Percentiles rank a stretch among this genome's conserved stretches.
phyloP scores from a whole-genome alignment of 352 stramenopile genomes.

The Peronosclerospora sorghi region DNA sequence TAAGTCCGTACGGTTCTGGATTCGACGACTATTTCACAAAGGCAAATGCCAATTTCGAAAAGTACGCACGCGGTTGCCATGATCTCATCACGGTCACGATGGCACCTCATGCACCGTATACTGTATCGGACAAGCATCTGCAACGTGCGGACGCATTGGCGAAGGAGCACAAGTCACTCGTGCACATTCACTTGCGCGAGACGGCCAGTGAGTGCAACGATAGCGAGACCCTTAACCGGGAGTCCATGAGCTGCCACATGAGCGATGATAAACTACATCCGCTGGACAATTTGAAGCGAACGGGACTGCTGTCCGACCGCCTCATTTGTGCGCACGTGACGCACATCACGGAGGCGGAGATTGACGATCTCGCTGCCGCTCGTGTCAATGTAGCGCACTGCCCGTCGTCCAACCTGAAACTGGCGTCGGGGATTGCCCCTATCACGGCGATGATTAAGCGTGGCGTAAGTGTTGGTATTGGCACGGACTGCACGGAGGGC shows the following conservation, averaged over 20 bases:
- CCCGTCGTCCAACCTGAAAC: constrained; percentile 85
- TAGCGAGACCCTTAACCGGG: constrained; percentile 46
- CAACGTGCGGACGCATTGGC: constrained; percentile 30
- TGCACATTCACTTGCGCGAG: constrained; percentile 86
- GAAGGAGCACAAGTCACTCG: constrained; percentile 38
- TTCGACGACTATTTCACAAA: constrained; percentile 70
- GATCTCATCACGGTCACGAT: constrained; percentile 54
- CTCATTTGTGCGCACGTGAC: constrained; percentile 81
- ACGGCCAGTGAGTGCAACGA: constrained; percentile 70
- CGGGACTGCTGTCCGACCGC: constrained; percentile 57
- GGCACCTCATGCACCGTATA: constrained; percentile 82
- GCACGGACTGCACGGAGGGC: too few species aligned
- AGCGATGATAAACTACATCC: constrained; percentile 65
- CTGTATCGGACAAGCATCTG: constrained; percentile 57
- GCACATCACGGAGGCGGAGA: constrained; percentile 77
- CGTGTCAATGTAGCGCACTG: constrained; percentile 77
- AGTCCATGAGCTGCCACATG: constrained; percentile 75
- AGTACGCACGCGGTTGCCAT: constrained; percentile 43
- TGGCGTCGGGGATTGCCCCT: constrained; percentile 75
- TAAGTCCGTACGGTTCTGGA: constrained; percentile 39
- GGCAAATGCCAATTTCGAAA: constrained; percentile 41
- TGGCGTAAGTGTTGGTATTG: constrained; percentile 80
- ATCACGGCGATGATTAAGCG: constrained; percentile 58
- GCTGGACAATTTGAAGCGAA: constrained; percentile 67
- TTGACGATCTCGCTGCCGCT: constrained; percentile 41